phyloP scores from a whole-genome alignment of 164 flowering plant genomes.

The Brasenia schreberi region DNA sequence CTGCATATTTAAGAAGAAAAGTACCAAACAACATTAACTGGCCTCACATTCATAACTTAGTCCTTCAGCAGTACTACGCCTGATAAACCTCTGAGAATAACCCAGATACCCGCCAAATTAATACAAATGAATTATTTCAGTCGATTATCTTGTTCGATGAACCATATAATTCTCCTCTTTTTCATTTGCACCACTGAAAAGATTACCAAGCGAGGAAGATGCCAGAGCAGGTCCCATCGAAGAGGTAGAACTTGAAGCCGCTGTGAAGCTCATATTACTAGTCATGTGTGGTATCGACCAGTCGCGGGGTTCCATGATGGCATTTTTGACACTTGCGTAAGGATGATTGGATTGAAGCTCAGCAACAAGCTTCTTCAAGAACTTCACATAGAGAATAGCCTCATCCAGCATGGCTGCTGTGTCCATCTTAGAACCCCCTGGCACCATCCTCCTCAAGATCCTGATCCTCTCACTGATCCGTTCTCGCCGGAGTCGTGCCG shows the following conservation, averaged over 20 bases:
- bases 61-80: no score
- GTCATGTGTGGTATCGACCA: background rate
- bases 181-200: no score
- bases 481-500: constrained; percentile 69
- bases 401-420: constrained; percentile 85
- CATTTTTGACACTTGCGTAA: background rate
- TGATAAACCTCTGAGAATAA: no score
- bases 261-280: background rate
- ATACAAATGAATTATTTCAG: no score
- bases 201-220: background rate
- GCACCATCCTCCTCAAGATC: constrained; percentile 35
- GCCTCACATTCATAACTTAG: background rate
- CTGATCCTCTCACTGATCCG: constrained; percentile 69
- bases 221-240: constrained; percentile 3
- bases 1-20: background rate
- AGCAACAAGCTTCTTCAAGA: constrained; percentile 55
- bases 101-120: no score
- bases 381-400: constrained; percentile 79
- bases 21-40: background rate
- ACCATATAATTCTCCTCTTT: no score
- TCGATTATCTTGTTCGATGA: no score
- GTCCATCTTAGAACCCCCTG: constrained; percentile 86
- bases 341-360: constrained; percentile 28
- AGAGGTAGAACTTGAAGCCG: constrained; percentile 3
- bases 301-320: background rate